Percentiles rank a stretch among this genome's conserved stretches.
These are phyloP conservation scores for Camelina sativa DNA, from an alignment of 345 rosid genomes.

Conservation along the genomic window DNA sequence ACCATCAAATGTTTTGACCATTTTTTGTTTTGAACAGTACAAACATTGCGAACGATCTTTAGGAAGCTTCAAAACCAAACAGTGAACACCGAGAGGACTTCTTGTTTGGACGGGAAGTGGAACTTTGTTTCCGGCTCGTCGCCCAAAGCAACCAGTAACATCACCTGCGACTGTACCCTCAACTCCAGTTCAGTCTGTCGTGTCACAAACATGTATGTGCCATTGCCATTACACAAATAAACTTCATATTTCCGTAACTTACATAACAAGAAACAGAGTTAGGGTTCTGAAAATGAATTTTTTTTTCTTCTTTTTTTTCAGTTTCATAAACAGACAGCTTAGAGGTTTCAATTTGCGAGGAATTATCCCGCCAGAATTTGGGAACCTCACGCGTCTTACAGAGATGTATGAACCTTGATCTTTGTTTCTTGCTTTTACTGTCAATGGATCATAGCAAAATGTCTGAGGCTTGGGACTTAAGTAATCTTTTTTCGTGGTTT, in stretches of 20 bases:
- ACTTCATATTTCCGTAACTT: not conserved
- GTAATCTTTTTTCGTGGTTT: constrained; percentile 2
- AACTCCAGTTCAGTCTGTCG: constrained; percentile 50
- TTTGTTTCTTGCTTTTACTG: not conserved
- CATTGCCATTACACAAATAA: too few species aligned
- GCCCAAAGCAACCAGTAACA: constrained; percentile 27
- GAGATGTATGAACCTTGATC: constrained; percentile 55
- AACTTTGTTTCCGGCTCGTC: not conserved
- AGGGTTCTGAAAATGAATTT: not conserved
- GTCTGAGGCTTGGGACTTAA: constrained; percentile 13
- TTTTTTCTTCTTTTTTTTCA: not conserved
- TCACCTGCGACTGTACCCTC: constrained; percentile 60
- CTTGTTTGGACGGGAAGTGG: constrained; percentile 60
- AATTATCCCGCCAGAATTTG: constrained; percentile 66
- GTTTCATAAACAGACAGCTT: constrained; percentile 48
- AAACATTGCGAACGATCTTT: constrained; percentile 56
- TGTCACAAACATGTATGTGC: constrained; percentile 68
- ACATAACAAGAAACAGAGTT: not conserved
- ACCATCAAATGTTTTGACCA: constrained; percentile 18
- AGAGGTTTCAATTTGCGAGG: constrained; percentile 66
- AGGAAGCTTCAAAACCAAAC: constrained; percentile 46
- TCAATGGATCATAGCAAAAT: not conserved
- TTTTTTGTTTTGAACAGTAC: constrained; percentile 48
- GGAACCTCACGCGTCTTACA: constrained; percentile 55
- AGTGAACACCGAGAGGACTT: constrained; percentile 43